Percentiles rank a stretch among this genome's conserved stretches.
These are phyloP conservation scores for Yarrowia osloensis DNA, from an alignment of 805 yeast genomes.

Conservation along the genomic window DNA sequence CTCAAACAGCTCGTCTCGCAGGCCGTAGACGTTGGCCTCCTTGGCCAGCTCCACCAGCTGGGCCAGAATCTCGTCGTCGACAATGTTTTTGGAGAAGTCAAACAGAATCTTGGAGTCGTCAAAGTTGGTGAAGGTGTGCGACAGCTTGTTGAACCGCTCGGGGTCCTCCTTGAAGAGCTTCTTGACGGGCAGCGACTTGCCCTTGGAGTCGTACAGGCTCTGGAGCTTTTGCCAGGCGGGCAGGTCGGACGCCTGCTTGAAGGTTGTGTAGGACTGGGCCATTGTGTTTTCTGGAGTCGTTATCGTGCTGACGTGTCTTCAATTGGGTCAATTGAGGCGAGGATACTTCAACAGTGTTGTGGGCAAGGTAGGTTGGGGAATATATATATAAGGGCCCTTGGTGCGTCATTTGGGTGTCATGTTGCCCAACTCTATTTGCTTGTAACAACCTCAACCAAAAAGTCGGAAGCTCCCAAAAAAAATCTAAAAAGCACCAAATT, in stretches of 20 bases:
- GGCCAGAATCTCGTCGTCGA: constrained; percentile 77
- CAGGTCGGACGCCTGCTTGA: constrained; percentile 67
- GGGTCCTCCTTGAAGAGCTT: constrained; percentile 78
- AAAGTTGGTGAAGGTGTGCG: constrained; percentile 76
- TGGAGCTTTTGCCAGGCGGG: constrained; percentile 85
- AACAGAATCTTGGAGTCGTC: constrained; percentile 88
- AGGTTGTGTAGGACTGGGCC: constrained; percentile 47
- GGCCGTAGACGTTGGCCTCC: constrained; percentile 82
- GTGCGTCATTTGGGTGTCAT: constrained; percentile 4
- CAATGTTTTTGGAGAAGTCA: constrained; percentile 92
- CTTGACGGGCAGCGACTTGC: constrained; percentile 70
- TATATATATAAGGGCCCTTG: not conserved
- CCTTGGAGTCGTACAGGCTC: constrained; percentile 64
- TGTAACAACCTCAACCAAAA: constrained; percentile 4
- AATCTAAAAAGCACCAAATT: not conserved
- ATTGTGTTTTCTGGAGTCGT: no score
- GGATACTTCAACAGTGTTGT: not conserved
- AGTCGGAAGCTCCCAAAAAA: not conserved
- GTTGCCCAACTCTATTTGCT: constrained; percentile 5
- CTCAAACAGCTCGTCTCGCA: constrained; percentile 87
- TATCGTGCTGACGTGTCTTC: constrained; percentile 31
- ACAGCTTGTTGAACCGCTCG: constrained; percentile 70
- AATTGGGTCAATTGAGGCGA: not conserved
- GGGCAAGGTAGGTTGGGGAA: not conserved
- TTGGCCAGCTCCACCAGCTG: constrained; percentile 76